Base-by-base conservation (phyloP, 148 eudicot species). In the Silene latifolia region DNA sequence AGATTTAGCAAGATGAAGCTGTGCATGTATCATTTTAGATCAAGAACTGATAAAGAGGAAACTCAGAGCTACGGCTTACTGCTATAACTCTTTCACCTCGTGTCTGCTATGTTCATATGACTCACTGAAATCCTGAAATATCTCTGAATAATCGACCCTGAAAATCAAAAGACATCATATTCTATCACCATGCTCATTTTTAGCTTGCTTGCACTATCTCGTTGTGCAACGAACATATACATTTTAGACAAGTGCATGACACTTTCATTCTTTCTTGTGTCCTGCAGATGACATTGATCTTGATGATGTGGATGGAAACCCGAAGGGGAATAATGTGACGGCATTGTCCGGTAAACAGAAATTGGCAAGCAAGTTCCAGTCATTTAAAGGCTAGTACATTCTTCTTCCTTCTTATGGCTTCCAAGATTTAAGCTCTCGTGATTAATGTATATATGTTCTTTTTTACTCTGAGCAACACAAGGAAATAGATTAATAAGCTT, bases 251-350 rank as follows among this genome's bases (percentile, higher is more conserved):
- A 39, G 48, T 27, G 67, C 57, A 48, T 80, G 60, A 68, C 72
- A 53, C 21, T 67, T 62, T 75, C 25, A 65, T 54, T 67, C 18
- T 61, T 59, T 79, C 12, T 18, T 24, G 66, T 15, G 29, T 80
- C 70, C 63, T 81, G 63, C 71, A 96, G 99, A 96, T 82, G 97
- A 92, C 81, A 96, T 96, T 66, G 94, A 96, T 78, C 72, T 96
- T 23, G 94, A 88, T 24, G 98, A 89, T 80, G 83, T 84, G 64
- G 87, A 77, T 75, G 91, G 83, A 59, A 90, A 88, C 78, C 88
- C 89, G 39, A 92, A 88, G 82, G 93, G 93, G 59, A 63, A 88
- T 76, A 83, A 86, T 75, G 75, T 90, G 81, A 89, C 85, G 82
- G 85, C 89, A 72, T 86, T 87, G 78, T 54, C 90, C 61, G 91